A percentile compares a stretch with the other conserved stretches of the same genome.
phyloP scores from a whole-genome alignment of 805 yeast species.

The Barnettozyma pratensis region DNA sequence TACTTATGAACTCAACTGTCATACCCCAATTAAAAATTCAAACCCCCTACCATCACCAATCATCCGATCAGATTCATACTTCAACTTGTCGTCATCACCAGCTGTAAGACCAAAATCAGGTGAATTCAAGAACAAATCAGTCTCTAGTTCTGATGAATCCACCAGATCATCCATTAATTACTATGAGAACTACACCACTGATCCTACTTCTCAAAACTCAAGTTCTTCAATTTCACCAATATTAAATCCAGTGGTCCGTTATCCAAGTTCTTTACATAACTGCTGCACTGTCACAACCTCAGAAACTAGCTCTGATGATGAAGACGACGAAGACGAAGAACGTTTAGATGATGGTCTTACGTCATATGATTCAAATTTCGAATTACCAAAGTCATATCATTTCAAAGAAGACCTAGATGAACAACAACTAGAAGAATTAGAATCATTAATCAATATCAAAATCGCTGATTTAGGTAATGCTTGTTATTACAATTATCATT shows the following conservation, averaged over 20 bases:
- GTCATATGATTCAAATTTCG: neutral
- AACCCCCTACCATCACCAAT: conserved; percentile 43
- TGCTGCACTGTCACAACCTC: conserved; percentile 12
- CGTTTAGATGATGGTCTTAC: neutral
- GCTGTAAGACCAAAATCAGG: neutral
- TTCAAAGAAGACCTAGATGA: conserved; percentile 2
- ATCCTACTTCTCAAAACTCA: neutral
- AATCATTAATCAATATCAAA: conserved; percentile 32
- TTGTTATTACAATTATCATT: conserved; percentile 58
- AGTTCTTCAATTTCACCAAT: conserved; percentile 12
- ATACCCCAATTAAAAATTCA: conserved; percentile 30
- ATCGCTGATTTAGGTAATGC: conserved; percentile 71
- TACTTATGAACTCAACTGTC: conserved; percentile 12
- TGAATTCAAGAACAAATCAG: neutral
- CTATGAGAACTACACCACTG: conserved; percentile 11
- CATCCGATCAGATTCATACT: conserved; percentile 19
- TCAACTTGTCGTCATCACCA: conserved; percentile 1
- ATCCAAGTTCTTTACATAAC: conserved; percentile 4
- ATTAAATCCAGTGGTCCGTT: conserved; percentile 3
- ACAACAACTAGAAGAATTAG: conserved; percentile 10
- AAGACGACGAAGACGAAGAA: conserved; percentile 10
- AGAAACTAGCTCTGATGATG: conserved; percentile 13
- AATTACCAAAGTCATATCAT: conserved; percentile 3
- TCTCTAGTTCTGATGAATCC: conserved; percentile 6
- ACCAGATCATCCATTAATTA: conserved; percentile 14